Base-by-base conservation (phyloP, 2,329 filamentous ascomycete genomes). In the Podosphaera fusca region DNA sequence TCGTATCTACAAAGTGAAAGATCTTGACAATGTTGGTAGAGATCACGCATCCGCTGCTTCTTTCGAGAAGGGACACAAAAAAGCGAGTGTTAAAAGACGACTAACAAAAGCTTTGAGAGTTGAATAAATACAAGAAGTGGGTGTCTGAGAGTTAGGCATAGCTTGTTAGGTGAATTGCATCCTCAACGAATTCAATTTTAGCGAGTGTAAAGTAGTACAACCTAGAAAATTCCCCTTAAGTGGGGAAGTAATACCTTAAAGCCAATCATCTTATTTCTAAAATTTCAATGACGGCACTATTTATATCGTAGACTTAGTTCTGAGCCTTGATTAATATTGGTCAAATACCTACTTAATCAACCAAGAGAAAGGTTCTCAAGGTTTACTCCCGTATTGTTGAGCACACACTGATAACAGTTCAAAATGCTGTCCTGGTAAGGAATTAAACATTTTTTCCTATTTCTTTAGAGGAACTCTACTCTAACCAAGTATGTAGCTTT, bases 1-100 rank as follows among this genome's bases (percentile, higher is more conserved):
- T 69, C 80, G 92, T 62, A 95, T 98, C 67, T 98, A 95, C 78
- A 98, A 98, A 78, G 92, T 98, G 73, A 98, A 98, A 75, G 89
- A 95, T 66, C 81, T 95, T 59, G 92, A 98, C 74, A 96, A 96
- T 70, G 76, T 98, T 62, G 90, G 88, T 57, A 81, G 92, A 69
- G 87, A 95, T 65, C 90, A 95, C 68, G 79, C 79, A 71, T 70
- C 77, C 0, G 80, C 74, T 1, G 74, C 77, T 35, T 78, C 82
- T 5, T 90, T 90, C 67, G 83, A 87, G 60, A 81, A 80, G 66
- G 85, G 85, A 42, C 80, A 84, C 70, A 89, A 88, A 79, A 87
- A 85, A 78, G 89, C 86, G 82, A 84, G 83, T 75, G 69, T 75
- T 1, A 70, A 71, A 40, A 89, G 85, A 75, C 82, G 82, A 71